Evolutionary conservation across 139 green algal genomes (phyloP), one percentile per base, ranked within the genome.

Genomic region (Picochlorum sp.): DNA sequence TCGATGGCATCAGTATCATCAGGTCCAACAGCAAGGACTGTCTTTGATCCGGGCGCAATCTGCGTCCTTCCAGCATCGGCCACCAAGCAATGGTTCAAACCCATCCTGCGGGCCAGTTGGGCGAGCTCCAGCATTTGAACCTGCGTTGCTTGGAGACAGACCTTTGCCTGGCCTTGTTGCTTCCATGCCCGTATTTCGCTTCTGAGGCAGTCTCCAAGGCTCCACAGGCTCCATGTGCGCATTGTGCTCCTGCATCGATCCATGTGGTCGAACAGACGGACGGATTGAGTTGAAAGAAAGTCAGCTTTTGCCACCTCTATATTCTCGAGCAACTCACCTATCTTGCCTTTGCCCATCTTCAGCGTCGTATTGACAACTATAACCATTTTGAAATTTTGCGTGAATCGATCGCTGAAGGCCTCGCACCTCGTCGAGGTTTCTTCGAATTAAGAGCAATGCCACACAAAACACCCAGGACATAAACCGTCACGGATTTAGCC

Each of bases 51-150:
- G 1, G 87, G 73, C 1, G 87, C 79, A 34, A 96, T 85, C 69
- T 96, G 89, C 0, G 90, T 96, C 8, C 90, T 70, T 1, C 90
- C 90, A 3, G 89, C 89, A 85, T 85, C 62, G 67, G 73, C 56
- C 72, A 80, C 41, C 23, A 81, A 15, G 24, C 63, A 75, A 13
- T 52, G 65, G n/a, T 63, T 61, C 24, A 75, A 45, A 6, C 50
- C 60, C 24, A 45, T n/a, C 4, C 9, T 30, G 2, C 30, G 20
- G 1, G 69, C 69, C 3, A 3, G 45, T 2, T 24, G 38, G 5
- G 62, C 62, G 38, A 75, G 41, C 62, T 65, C 24, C 10, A 62
- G 44, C 41, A 75, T 37, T 55, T 66, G 21, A 37, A 76, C 60
- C 23, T 68, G 61, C 6, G 70, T 26, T 5, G 83, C 74, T 57